Conservation (phyloP, 768 basidiomycete species). For the Phaeotremella fagi region DNA sequence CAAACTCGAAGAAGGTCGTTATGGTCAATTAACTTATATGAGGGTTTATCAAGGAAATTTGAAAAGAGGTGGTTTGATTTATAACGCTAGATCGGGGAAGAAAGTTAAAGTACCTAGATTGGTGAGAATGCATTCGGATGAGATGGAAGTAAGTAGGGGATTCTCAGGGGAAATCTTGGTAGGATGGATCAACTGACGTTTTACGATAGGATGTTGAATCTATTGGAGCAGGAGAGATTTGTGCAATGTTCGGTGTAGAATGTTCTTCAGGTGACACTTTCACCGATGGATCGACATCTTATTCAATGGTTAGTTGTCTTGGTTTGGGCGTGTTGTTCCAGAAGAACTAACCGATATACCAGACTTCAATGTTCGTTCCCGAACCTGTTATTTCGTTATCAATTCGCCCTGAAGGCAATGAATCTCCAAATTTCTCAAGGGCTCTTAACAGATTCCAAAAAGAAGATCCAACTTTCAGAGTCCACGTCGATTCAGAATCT, state of each 20-base stretch:
- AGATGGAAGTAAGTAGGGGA: constrained; percentile 79
- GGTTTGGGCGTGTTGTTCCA: too few relatives aligned
- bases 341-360: neutral
- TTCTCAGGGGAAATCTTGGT: neutral
- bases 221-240: constrained; percentile 96
- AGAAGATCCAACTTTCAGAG: constrained; percentile 97
- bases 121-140: constrained; percentile 96
- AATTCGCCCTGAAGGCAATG: constrained; percentile 83
- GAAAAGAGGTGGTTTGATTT: constrained; percentile 78
- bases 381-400: constrained; percentile 96
- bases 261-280: constrained; percentile 98
- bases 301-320: constrained; percentile 82
- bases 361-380: constrained; percentile 98
- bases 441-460: constrained; percentile 97
- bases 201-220: constrained; percentile 72
- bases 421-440: constrained; percentile 93
- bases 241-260: constrained; percentile 97
- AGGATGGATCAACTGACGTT: neutral
- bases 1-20: constrained; percentile 96
- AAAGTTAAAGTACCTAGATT: constrained; percentile 93
- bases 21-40: constrained; percentile 97
- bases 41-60: constrained; percentile 93
- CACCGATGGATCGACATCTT: constrained; percentile 82
- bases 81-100: constrained; percentile 90
- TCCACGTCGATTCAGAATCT: constrained; percentile 87